Percentiles rank a stretch among this genome's conserved stretches.
Conservation (phyloP, 495 filamentous ascomycete genomes). For the Penicillium odoratum region DNA sequence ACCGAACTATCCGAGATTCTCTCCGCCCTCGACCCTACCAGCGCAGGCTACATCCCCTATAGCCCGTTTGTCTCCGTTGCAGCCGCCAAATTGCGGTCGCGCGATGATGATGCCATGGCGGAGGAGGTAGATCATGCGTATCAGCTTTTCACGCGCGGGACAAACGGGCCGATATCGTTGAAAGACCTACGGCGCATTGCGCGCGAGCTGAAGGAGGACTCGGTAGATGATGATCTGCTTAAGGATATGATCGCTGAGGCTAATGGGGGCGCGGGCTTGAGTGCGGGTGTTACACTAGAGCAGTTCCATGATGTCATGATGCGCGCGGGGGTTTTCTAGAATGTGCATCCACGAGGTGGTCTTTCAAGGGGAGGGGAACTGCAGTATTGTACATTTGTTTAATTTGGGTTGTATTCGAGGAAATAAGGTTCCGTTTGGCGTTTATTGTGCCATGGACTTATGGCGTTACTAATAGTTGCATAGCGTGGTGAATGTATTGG, state of each 20-base stretch:
- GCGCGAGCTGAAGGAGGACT: slow-evolving; percentile 71
- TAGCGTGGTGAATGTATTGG: slow-evolving; percentile 17
- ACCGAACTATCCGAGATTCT: slow-evolving; percentile 72
- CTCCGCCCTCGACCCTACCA: slow-evolving; percentile 77
- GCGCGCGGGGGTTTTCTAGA: slow-evolving; percentile 74
- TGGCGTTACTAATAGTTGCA: slow-evolving; percentile 16
- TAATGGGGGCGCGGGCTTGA: slow-evolving; percentile 74
- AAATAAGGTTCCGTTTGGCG: slow-evolving; percentile 14
- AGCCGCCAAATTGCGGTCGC: slow-evolving; percentile 72
- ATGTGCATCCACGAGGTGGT: background rate
- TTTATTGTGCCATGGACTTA: slow-evolving; percentile 4
- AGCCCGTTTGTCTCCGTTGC: slow-evolving; percentile 77
- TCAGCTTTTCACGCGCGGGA: slow-evolving; percentile 66
- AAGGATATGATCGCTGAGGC: slow-evolving; percentile 93
- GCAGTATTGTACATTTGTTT: slow-evolving; percentile 2
- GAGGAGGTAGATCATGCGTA: slow-evolving; percentile 80
- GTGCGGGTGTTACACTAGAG: slow-evolving; percentile 67
- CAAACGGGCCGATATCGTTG: slow-evolving; percentile 64
- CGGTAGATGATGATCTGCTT: slow-evolving; percentile 75
- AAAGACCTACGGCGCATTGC: slow-evolving; percentile 76
- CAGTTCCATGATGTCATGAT: slow-evolving; percentile 87
- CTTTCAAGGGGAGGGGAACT: slow-evolving; percentile 10
- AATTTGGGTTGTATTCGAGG: background rate
- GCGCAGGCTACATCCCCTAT: slow-evolving; percentile 73
- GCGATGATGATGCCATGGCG: slow-evolving; percentile 52